Evolutionary conservation across 2,329 filamentous ascomycete genomes (phyloP), one percentile per base, ranked within the genome.

Genomic region (Phaeoacremonium minimum): DNA sequence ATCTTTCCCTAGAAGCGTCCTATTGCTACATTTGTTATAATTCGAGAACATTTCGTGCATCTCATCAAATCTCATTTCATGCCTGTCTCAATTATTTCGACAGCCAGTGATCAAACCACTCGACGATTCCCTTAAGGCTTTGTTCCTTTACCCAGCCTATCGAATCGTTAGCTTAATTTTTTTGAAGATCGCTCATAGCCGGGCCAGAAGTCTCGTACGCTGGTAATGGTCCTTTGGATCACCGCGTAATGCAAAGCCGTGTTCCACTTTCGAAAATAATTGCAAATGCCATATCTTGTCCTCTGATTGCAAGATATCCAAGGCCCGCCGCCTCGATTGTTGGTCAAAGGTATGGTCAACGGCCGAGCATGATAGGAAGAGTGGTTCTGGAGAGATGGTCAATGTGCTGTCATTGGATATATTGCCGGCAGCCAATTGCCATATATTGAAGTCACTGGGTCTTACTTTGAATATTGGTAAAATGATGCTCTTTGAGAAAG

Each of bases 181-280:
- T 4, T 4, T 4, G 17, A 11, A 22, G 6, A n/a, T 18, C 6
- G 4, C 11, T 18, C 6, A 5, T 6, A 4, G 15, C 5, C 5
- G 14, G 15, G 22, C 6, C 9, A 6, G 19, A 26, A 16, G 45
- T n/a, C n/a, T n/a, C 55, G 48, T 36, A 59, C 62, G 47, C 44
- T 66, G 51, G 42, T 67, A 69, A 3, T 56, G 56, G 20, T 68
- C 56, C 11, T 63, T 49, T 29, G 61, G 49, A 46, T 85, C 75
- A 4, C 64, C 71, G 35, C 78, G 69, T 7, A 80, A 69, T 7
- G 76, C 76, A 51, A 85, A 85, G 1, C 81, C 80, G 52, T 85
- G 82, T 41, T 66, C 58, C 13, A 83, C 75, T 26, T 71, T 71
- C 16, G 68, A 69, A 62, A 78, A 85, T 15, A 86, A 60, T 52